Base-by-base conservation (phyloP, 2,329 filamentous ascomycete species). In the Talaromyces sp. region DNA sequence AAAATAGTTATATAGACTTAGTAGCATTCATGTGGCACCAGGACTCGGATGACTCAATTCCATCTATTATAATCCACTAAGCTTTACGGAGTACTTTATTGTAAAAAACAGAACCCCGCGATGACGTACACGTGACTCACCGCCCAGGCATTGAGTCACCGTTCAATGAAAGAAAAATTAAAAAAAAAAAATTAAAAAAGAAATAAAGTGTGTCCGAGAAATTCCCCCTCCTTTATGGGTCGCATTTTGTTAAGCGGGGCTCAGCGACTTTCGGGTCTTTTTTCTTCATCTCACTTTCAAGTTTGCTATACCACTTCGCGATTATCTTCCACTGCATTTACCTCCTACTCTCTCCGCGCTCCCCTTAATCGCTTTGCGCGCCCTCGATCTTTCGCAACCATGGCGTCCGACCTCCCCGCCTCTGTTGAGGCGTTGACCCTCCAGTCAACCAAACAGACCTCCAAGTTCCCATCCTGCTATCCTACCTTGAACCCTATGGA, bases 401-500 rank as follows among this genome's bases (percentile, higher is more conserved):
- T 74, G 72, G 64, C 70, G 42, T 69, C 71, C 47, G 62, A 62
- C 47, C 68, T 74, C 24, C 62, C 72, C 45, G 55, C 58, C 57
- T 67, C 72, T 30, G 65, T 76, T 36, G 69, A 74, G 65, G 67
- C 64, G 19, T 65, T 76, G 14, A 68, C 72, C 35, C 65, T 76
- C 43, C 73, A 75, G 49, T 72, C 72, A 14, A 73, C 72, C 17
- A 61, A 64, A 8, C 65, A 73, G 56, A 66, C 64, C 22, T 75
- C 74, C 52, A 70, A 71, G 51, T 75, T 70, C 63, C 63, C 73
- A 47, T 66, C 68, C 65, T 75, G 70, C 65, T 77, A 67, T 58
- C 74, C 74, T 55, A 70, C 73, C 27, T 55, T 77, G 62, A 79
- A 79, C 66, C 75, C 76, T 9, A 68, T 79, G 40, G 75, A 78